Conservation (phyloP, 2,329 filamentous ascomycete species). For the Zymoseptoria pseudotritici region DNA sequence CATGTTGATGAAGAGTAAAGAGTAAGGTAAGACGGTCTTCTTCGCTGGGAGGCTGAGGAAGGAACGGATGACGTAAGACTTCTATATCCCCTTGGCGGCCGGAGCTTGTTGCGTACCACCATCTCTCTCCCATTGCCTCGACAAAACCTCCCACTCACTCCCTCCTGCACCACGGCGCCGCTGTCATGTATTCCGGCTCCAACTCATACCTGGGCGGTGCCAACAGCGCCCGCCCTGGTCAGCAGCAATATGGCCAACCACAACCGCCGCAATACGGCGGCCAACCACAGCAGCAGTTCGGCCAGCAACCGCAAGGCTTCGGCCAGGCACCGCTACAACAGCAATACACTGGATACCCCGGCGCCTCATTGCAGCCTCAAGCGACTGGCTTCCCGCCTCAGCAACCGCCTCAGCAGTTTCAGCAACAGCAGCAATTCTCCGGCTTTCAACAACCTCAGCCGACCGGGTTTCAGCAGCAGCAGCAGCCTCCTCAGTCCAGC, state of each 20-base stretch:
- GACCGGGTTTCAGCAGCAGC: conserved; percentile 40
- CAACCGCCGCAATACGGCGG: conserved; percentile 34
- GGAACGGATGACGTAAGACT: too few species aligned
- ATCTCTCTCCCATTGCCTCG: not conserved
- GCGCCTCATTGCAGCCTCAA: conserved; percentile 31
- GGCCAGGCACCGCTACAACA: conserved; percentile 50
- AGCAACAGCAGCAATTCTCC: conserved; percentile 2
- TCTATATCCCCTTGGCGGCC: too few species aligned
- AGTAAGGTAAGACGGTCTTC: too few species aligned
- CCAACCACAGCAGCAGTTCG: conserved; percentile 41
- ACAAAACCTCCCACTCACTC: not conserved
- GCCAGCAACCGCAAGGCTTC: conserved; percentile 52
- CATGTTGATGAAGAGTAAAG: too few species aligned
- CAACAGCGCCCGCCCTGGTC: conserved; percentile 65
- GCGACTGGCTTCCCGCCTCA: conserved; percentile 28
- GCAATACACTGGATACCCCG: conserved; percentile 61
- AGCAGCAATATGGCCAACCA: conserved; percentile 51
- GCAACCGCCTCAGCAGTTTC: conserved; percentile 27
- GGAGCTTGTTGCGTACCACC: not conserved
- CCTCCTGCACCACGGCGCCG: not conserved
- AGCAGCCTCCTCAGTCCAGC: conserved; percentile 30
- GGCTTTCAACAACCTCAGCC: conserved; percentile 28
- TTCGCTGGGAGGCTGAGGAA: too few species aligned
- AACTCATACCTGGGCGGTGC: conserved; percentile 77
- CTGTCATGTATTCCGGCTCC: conserved; percentile 77